phyloP scores from a whole-genome alignment of 805 yeast genomes.

The Saccharomycopsis sp. region DNA sequence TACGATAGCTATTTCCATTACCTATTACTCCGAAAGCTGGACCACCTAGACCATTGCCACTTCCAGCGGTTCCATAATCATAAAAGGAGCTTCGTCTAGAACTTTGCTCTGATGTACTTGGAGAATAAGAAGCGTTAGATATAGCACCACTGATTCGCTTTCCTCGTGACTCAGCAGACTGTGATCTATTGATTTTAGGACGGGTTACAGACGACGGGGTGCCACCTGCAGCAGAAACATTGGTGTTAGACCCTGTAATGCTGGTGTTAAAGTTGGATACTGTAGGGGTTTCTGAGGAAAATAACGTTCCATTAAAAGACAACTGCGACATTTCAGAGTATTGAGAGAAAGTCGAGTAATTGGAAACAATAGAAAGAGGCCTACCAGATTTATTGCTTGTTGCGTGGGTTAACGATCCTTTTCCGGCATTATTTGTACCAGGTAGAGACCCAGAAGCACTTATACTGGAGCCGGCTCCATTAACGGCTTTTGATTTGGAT shows the following conservation, averaged over 20 bases:
- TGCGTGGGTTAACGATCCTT: neutral
- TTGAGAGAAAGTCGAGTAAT: constrained; percentile 17
- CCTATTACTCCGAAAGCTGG: neutral
- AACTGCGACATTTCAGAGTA: constrained; percentile 16
- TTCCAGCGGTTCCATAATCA: constrained; percentile 18
- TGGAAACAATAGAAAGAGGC: constrained; percentile 18
- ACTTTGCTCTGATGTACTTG: constrained; percentile 21
- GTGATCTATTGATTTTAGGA: constrained; percentile 7
- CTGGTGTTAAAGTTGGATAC: neutral
- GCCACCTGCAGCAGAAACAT: neutral
- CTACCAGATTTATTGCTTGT: constrained; percentile 1
- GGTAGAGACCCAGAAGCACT: no score
- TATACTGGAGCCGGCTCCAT: no score
- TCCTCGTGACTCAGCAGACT: constrained; percentile 9
- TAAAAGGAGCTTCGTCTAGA: constrained; percentile 21
- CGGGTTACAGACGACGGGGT: neutral
- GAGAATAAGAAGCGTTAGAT: constrained; percentile 18
- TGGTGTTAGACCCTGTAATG: constrained; percentile 1
- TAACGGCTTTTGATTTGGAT: neutral
- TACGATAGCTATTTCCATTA: constrained; percentile 1
- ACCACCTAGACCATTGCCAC: constrained; percentile 1
- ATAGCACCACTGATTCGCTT: constrained; percentile 11
- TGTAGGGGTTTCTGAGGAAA: constrained; percentile 20
- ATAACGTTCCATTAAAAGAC: constrained; percentile 19
- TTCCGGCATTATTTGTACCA: no score